phyloP scores from a whole-genome alignment of 1,284 basidiomycete species.

The Cutaneotrichosporon sp. region DNA sequence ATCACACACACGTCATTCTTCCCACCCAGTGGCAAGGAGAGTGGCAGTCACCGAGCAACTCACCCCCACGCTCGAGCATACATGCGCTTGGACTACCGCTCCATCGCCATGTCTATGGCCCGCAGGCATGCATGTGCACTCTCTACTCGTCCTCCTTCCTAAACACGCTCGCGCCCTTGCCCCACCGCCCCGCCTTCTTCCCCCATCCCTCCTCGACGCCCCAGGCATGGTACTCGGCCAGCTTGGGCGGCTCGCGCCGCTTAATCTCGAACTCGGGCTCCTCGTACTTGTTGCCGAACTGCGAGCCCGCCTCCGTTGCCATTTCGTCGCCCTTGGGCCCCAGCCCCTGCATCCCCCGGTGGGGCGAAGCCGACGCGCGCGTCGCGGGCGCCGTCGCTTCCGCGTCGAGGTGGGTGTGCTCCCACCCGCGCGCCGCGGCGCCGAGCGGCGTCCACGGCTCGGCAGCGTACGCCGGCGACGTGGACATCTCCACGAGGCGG shows the following conservation, averaged over 20 bases:
- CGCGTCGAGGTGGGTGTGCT: slow-evolving; percentile 22
- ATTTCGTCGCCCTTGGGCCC: slow-evolving; percentile 27
- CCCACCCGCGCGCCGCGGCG: slow-evolving; percentile 52
- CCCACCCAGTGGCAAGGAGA: background rate
- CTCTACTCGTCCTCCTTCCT: slow-evolving; percentile 5
- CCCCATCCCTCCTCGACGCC: slow-evolving; percentile 56
- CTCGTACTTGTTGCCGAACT: slow-evolving; percentile 25
- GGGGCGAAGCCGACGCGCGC: background rate
- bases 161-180: slow-evolving; percentile 47
- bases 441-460: slow-evolving; percentile 52
- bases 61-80: background rate
- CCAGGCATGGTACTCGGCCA: slow-evolving; percentile 50
- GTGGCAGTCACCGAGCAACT: background rate
- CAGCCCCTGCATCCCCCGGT: background rate
- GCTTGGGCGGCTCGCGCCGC: slow-evolving; percentile 31
- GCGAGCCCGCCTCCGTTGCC: slow-evolving; percentile 22
- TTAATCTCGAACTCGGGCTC: slow-evolving; percentile 1
- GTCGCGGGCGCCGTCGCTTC: slow-evolving; percentile 4
- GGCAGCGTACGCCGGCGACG: slow-evolving; percentile 56
- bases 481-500: slow-evolving; percentile 67
- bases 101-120: background rate
- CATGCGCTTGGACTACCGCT: background rate
- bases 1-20: slow-evolving; percentile 7
- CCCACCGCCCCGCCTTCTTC: slow-evolving; percentile 56
- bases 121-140: background rate